Evolutionary conservation across 1,284 basidiomycete species (phyloP), one percentile per base, ranked within the genome.

Genomic region (Athelia sp.): DNA sequence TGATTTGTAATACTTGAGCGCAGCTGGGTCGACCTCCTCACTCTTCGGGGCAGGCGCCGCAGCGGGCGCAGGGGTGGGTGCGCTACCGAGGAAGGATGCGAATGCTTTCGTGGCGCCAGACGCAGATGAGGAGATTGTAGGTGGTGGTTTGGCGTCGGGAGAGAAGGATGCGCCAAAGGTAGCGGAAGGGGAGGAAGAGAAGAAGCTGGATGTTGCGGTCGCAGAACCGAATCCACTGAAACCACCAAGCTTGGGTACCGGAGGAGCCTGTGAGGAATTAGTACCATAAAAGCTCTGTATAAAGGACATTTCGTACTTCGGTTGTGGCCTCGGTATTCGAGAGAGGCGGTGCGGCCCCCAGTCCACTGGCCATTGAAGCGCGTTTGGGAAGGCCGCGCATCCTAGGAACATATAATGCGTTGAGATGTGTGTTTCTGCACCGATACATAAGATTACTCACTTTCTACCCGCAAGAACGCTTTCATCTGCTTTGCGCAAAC

Each of bases 1-100:
- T 6, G 82, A 79, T 34, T 74, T 82, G 67, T 82, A 91, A 65
- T 90, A 94, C 38, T 74, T 68, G 2, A 74, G 54, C 15, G 71
- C 71, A 18, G 70, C 67, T 24, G 69, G 62, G 19, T 69, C 62
- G 31, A 64, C 60, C 6, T 66, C 60, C 14, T 65, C 62, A n/a
- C 61, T 60, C 36, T 54, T 45, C 51, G 36, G 21, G 43, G 53
- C 15, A 34, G 53, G 29, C 49, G 52, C 48, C 35, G 50, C 15
- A 21, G 51, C 38, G 13, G 56, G 38, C 17, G 62, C 24, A 18
- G 58, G 52, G 17, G 45, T 21, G 3, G 51, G 35, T 24, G 54
- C 47, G 15, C 58, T 53, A n/a, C 53, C 56, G 6, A 66, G 56
- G 50, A 68, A 61, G 22, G 62, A 62, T 22, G 63, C 63, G 52